Evolutionary conservation across 225 moss, liverwort and hornwort genomes (phyloP).

Genomic region (Marchantia polymorpha): DNA sequence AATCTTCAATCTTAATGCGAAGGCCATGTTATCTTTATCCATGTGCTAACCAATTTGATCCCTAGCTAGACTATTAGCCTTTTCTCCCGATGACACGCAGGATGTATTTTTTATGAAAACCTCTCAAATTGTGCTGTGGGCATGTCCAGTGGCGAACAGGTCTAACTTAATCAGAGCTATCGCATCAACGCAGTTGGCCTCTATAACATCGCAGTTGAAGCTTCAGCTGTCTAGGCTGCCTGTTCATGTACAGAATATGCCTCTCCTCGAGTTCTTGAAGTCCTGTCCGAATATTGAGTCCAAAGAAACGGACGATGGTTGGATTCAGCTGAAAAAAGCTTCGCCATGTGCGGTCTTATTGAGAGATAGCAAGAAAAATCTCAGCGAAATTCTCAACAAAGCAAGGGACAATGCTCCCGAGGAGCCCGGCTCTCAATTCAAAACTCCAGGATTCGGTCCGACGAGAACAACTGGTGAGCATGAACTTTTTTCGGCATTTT

Average conservation of each 20-base stretch:
- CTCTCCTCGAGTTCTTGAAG: constrained; percentile 25
- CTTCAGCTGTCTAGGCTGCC: constrained; percentile 29
- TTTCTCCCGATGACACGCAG: background rate
- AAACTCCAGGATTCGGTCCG: constrained; percentile 17
- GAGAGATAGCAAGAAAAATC: constrained; percentile 26
- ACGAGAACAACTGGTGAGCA: background rate
- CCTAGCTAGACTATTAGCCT: background rate
- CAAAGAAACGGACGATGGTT: constrained; percentile 17
- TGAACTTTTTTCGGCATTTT: background rate
- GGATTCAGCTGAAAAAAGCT: constrained; percentile 21
- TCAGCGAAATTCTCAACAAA: constrained; percentile 12
- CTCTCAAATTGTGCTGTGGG: no score
- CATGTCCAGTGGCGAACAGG: constrained; percentile 19
- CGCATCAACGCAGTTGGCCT: constrained; percentile 3
- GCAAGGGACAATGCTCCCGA: constrained; percentile 19
- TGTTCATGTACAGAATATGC: constrained; percentile 22
- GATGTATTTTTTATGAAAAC: background rate
- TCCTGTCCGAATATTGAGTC: constrained; percentile 21
- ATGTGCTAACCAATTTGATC: background rate
- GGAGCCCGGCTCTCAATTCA: background rate
- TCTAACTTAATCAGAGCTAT: constrained; percentile 24
- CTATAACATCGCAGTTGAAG: constrained; percentile 24
- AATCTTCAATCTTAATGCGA: background rate
- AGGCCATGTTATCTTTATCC: background rate
- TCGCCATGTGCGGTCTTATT: constrained; percentile 9